phyloP scores from a whole-genome alignment of 192 early-diverging fungal genomes.

The Coemansia asiatica region DNA sequence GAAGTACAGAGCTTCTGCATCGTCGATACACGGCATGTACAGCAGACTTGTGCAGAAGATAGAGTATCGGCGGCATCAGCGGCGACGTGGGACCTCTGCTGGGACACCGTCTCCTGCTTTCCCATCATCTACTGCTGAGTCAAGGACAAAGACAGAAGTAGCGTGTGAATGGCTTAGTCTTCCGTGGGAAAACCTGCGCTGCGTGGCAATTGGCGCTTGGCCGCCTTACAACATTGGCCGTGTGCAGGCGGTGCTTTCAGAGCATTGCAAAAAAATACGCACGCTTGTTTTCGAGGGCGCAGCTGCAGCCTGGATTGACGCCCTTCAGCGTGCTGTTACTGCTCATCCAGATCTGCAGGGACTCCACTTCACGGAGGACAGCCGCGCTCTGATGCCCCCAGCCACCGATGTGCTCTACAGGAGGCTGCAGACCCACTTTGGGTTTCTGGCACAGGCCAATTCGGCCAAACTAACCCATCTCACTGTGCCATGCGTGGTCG shows the following conservation, averaged over 20 bases:
- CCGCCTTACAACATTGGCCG: constrained; percentile 48
- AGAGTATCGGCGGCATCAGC: constrained; percentile 29
- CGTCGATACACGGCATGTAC: constrained; percentile 19
- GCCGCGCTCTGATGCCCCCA: constrained; percentile 37
- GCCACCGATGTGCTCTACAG: constrained; percentile 24
- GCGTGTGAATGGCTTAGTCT: constrained; percentile 42
- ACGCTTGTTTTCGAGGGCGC: constrained; percentile 38
- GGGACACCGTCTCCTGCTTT: not conserved
- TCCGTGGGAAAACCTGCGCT: constrained; percentile 20
- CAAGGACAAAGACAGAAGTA: constrained; percentile 38
- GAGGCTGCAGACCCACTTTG: constrained; percentile 9
- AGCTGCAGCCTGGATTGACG: constrained; percentile 35
- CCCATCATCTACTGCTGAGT: constrained; percentile 11
- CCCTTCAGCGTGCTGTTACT: constrained; percentile 27
- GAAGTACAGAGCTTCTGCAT: constrained; percentile 21
- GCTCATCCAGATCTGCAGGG: constrained; percentile 21
- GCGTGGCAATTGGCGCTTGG: constrained; percentile 40
- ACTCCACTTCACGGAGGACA: constrained; percentile 43
- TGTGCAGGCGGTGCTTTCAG: constrained; percentile 24
- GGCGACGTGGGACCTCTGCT: constrained; percentile 32
- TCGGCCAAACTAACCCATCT: constrained; percentile 31
- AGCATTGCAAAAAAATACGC: constrained; percentile 16
- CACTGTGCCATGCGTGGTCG: constrained; percentile 42
- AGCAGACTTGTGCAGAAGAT: constrained; percentile 21
- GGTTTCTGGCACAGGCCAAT: constrained; percentile 10